Conservation (phyloP, 139 green algal genomes). For the Mychonastes homosphaera region DNA sequence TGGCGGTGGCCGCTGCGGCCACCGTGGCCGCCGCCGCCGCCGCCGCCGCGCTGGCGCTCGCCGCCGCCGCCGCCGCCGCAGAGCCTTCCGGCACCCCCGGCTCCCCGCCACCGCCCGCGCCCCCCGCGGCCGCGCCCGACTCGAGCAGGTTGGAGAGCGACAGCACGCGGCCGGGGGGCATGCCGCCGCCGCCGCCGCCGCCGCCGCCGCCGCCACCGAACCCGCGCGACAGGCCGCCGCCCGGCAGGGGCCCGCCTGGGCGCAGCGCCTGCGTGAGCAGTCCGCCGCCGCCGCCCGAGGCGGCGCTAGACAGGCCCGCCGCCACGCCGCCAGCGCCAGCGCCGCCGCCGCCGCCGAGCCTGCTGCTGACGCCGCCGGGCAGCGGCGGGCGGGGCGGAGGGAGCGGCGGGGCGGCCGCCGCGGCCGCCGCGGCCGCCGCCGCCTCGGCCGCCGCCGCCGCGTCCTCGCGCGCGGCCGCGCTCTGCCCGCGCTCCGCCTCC, state of each 20-base stretch:
- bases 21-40: no score
- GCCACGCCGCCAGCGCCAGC: not conserved
- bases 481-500: slow-evolving; percentile 22
- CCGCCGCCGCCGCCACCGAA: slow-evolving; percentile 9
- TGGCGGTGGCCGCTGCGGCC: no score
- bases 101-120: not conserved
- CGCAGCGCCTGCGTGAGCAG: not conserved
- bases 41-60: no score
- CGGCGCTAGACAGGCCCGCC: not conserved
- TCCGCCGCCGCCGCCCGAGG: not conserved
- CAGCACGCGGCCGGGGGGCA: slow-evolving; percentile 24
- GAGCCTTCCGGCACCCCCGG: slow-evolving; percentile 4
- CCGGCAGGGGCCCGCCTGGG: slow-evolving; percentile 1
- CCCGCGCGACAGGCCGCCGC: slow-evolving; percentile 33
- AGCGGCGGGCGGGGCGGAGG: not conserved
- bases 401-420: no score
- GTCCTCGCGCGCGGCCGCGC: not conserved
- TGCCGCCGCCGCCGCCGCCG: not conserved
- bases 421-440: no score
- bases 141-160: slow-evolving; percentile 75
- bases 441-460: not conserved
- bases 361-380: not conserved
- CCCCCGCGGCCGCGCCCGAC: not conserved
- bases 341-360: not conserved
- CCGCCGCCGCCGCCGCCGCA: slow-evolving; percentile 32